These are phyloP conservation scores for Thelephora terrestris DNA, from an alignment of 1,284 basidiomycete genomes.

Conservation along the genomic window DNA sequence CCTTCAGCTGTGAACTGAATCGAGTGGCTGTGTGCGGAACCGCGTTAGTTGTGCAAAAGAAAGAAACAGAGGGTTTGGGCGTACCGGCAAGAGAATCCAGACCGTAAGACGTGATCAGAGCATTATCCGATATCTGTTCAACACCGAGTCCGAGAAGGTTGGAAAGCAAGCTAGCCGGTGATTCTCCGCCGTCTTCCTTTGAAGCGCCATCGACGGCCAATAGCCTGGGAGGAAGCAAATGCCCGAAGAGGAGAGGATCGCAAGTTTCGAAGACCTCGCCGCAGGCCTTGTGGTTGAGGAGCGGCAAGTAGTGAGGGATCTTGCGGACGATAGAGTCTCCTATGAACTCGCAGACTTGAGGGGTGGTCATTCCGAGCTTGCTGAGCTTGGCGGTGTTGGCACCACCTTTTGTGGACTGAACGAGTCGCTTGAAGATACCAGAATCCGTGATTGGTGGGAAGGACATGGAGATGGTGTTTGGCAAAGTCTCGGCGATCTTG, in stretches of 20 bases:
- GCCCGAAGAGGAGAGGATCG: constrained; percentile 17
- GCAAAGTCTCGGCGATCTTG: constrained; percentile 18
- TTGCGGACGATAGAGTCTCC: constrained; percentile 20
- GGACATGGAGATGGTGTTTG: constrained; percentile 22
- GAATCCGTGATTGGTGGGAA: constrained; percentile 25
- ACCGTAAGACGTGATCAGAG: constrained; percentile 22
- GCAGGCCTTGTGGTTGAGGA: constrained; percentile 17
- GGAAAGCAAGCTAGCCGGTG: constrained; percentile 18
- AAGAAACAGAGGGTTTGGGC: not conserved
- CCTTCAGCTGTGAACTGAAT: constrained; percentile 20
- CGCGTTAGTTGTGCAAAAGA: not conserved
- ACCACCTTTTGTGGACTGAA: constrained; percentile 16
- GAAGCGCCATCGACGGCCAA: constrained; percentile 8
- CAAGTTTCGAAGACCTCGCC: constrained; percentile 18
- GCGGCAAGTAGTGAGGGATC: constrained; percentile 21
- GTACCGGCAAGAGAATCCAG: constrained; percentile 21
- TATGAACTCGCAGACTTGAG: constrained; percentile 22
- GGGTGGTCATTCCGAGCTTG: constrained; percentile 22
- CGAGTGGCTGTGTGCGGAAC: constrained; percentile 12
- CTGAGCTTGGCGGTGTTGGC: constrained; percentile 21
- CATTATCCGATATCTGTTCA: constrained; percentile 19
- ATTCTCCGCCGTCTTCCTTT: constrained; percentile 10
- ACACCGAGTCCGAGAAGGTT: constrained; percentile 15
- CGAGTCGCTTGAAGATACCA: constrained; percentile 22
- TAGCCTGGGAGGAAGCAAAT: constrained; percentile 15